These are phyloP conservation scores for Saturnispora gosingensis DNA, from an alignment of 805 yeast species.

Conservation along the genomic window DNA sequence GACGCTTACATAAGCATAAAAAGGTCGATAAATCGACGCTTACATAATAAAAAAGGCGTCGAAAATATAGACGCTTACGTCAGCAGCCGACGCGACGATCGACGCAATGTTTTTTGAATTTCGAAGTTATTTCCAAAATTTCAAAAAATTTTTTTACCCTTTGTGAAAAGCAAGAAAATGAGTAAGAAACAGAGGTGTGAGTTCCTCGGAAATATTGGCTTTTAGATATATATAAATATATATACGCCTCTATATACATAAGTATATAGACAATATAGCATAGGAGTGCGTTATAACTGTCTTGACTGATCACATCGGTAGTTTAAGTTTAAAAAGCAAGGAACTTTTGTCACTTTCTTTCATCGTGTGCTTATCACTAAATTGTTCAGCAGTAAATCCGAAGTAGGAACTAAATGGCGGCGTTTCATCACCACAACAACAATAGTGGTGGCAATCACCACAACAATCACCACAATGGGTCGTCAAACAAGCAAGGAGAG, in stretches of 20 bases:
- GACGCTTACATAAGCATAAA: too few species aligned
- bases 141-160: neutral
- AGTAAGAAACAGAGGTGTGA: neutral
- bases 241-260: too few species aligned
- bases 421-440: neutral
- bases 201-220: neutral
- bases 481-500: neutral
- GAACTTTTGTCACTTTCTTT: neutral
- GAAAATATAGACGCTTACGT: neutral
- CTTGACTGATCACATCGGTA: neutral
- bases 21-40: neutral
- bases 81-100: neutral
- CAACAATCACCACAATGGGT: slow-evolving; percentile 1
- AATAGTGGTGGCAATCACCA: slow-evolving; percentile 1
- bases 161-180: neutral
- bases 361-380: neutral
- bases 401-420: neutral
- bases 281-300: neutral
- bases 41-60: too few species aligned
- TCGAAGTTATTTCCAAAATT: neutral
- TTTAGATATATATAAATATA: too few species aligned
- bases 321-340: neutral
- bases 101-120: neutral
- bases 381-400: neutral
- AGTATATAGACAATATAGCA: too few species aligned